phyloP scores from a whole-genome alignment of 208 protist genomes.

The Herpetomonas tarakana region DNA sequence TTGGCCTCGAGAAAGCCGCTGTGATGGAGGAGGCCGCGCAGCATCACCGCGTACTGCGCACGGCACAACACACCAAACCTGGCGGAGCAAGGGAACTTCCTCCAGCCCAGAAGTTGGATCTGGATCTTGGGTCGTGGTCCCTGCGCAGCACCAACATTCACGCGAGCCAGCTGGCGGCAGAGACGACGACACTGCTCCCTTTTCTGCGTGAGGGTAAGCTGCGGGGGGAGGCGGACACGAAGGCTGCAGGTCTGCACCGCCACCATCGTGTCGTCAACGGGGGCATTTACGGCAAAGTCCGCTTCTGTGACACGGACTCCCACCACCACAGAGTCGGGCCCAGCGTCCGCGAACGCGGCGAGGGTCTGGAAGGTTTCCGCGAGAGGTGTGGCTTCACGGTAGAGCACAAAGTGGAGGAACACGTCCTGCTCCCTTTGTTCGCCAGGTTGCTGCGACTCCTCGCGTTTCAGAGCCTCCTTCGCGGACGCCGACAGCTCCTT shows the following conservation, averaged over 20 bases:
- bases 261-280: conserved; percentile 27
- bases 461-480: not conserved
- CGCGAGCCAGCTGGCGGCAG: conserved; percentile 24
- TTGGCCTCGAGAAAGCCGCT: conserved; percentile 28
- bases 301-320: conserved; percentile 7
- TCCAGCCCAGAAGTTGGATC: conserved; percentile 41
- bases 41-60: conserved; percentile 68
- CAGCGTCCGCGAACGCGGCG: conserved; percentile 8
- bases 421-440: conserved; percentile 6
- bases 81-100: conserved; percentile 17
- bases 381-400: conserved; percentile 45
- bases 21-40: conserved; percentile 50
- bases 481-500: conserved; percentile 11
- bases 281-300: conserved; percentile 16
- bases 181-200: no score
- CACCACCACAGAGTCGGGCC: conserved; percentile 6
- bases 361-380: conserved; percentile 23
- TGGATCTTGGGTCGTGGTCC: conserved; percentile 12
- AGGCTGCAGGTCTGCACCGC: conserved; percentile 57
- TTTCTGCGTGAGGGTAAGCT: no score
- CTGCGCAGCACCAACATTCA: conserved; percentile 16
- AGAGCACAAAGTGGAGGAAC: conserved; percentile 67
- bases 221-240: conserved; percentile 19
- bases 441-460: not conserved
- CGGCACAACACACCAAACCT: conserved; percentile 8